These are phyloP conservation scores for Neonothopanus nambi DNA, from an alignment of 1,284 basidiomycete species.

Conservation along the genomic window DNA sequence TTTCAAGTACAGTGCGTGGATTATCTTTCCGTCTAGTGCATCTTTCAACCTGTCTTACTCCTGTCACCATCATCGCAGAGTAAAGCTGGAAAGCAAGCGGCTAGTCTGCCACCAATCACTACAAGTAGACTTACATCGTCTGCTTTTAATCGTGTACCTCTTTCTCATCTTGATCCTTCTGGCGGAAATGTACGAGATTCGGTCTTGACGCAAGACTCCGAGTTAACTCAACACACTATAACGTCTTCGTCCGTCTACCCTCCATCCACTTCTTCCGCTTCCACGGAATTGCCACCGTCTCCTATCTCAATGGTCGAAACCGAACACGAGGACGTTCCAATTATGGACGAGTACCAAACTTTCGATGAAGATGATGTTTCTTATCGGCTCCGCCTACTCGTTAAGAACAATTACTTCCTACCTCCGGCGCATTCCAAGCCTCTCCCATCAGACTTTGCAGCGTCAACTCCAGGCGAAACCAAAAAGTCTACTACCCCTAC, in stretches of 20 bases:
- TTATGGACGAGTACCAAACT: conserved; percentile 51
- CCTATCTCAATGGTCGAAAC: conserved; percentile 46
- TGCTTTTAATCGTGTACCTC: conserved; percentile 46
- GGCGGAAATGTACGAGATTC: conserved; percentile 38
- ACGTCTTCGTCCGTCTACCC: conserved; percentile 73
- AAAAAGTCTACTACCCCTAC: conserved; percentile 48
- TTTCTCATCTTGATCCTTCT: conserved; percentile 31
- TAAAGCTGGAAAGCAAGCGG: conserved; percentile 10
- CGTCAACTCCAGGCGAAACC: conserved; percentile 26
- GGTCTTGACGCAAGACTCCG: conserved; percentile 40
- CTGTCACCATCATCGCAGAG: background rate
- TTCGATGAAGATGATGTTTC: conserved; percentile 80
- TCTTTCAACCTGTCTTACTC: too few species aligned
- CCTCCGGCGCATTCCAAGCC: conserved; percentile 83
- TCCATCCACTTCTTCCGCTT: conserved; percentile 61
- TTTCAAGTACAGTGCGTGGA: background rate
- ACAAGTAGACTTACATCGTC: conserved; percentile 28
- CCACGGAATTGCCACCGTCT: conserved; percentile 48
- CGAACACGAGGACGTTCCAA: conserved; percentile 44
- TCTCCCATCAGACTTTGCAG: conserved; percentile 57
- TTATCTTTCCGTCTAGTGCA: too few species aligned
- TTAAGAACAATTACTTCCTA: conserved; percentile 82
- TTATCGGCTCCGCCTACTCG: conserved; percentile 74
- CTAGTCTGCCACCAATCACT: conserved; percentile 6
- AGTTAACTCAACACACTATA: conserved; percentile 41